Percentiles rank a stretch among this genome's conserved stretches.
Evolutionary conservation across 2,329 filamentous ascomycete genomes (phyloP).

Genomic region (Dactylellina sp.): DNA sequence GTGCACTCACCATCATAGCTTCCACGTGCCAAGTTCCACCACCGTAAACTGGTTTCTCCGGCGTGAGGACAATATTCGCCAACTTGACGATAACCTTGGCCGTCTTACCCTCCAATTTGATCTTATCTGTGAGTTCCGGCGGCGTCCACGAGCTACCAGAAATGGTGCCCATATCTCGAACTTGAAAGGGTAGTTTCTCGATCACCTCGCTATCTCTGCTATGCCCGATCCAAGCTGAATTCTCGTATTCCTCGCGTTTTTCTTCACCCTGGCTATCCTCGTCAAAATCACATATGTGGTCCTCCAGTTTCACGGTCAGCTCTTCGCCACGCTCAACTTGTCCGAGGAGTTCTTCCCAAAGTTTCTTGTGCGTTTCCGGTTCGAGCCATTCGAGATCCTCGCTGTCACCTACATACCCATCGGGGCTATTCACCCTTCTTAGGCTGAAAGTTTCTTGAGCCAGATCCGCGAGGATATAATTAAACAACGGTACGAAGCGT

Average conservation of each 20-base stretch:
- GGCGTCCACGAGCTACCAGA: not conserved
- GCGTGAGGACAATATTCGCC: conserved; percentile 71
- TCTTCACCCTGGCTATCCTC: conserved; percentile 12
- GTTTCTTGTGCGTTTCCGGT: conserved; percentile 2
- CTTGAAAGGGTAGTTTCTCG: conserved; percentile 16
- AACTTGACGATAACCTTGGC: conserved; percentile 75
- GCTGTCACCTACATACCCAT: conserved; percentile 3
- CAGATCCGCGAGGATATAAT: conserved; percentile 46
- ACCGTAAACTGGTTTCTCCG: conserved; percentile 67
- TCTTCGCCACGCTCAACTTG: conserved; percentile 43
- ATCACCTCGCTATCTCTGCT: not conserved
- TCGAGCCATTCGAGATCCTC: conserved; percentile 31
- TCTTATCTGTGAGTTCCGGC: not conserved
- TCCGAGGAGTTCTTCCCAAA: conserved; percentile 25
- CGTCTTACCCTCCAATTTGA: conserved; percentile 62
- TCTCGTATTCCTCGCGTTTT: conserved; percentile 4
- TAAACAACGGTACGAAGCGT: conserved; percentile 50
- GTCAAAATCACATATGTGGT: conserved; percentile 15
- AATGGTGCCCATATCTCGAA: conserved; percentile 26
- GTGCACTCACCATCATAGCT: conserved; percentile 64
- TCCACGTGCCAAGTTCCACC: conserved; percentile 71
- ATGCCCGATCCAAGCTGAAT: conserved; percentile 5
- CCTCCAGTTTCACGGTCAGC: conserved; percentile 2
- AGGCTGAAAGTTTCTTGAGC: not conserved
- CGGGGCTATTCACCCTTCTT: conserved; percentile 3